phyloP scores from a whole-genome alignment of 148 eudicot species.

The Polygonum aviculare region DNA sequence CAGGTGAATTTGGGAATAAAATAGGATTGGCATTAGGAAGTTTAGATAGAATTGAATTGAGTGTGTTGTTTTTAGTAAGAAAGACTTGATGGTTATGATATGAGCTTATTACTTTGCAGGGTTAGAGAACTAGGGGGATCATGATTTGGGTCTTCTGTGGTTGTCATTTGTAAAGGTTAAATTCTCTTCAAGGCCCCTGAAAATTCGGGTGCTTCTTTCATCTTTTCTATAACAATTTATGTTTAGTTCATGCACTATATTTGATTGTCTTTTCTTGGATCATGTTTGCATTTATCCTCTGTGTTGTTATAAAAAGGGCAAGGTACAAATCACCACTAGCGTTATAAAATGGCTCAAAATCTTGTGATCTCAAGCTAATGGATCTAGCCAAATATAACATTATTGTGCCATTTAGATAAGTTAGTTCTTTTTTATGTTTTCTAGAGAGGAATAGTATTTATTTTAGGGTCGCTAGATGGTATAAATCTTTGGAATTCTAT shows the following conservation, averaged over 20 bases:
- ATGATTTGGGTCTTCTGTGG: neutral
- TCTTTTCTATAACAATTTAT: neutral
- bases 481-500: too few species aligned
- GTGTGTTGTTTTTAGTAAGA: neutral
- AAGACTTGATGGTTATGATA: neutral
- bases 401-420: too few species aligned
- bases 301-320: too few species aligned
- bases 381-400: too few species aligned
- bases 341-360: too few species aligned
- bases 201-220: neutral
- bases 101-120: neutral
- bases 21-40: neutral
- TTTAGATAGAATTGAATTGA: neutral
- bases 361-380: too few species aligned
- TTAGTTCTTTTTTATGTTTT: too few species aligned
- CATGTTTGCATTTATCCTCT: too few species aligned
- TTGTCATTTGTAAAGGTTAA: neutral
- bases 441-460: too few species aligned
- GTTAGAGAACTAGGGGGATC: neutral
- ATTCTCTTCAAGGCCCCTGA: neutral
- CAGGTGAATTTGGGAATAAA: neutral
- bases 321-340: too few species aligned
- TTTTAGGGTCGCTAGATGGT: too few species aligned
- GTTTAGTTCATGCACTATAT: neutral
- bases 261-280: too few species aligned